These are phyloP conservation scores for Pezicula carpinea DNA, from an alignment of 2,329 filamentous ascomycete genomes.

Conservation along the genomic window DNA sequence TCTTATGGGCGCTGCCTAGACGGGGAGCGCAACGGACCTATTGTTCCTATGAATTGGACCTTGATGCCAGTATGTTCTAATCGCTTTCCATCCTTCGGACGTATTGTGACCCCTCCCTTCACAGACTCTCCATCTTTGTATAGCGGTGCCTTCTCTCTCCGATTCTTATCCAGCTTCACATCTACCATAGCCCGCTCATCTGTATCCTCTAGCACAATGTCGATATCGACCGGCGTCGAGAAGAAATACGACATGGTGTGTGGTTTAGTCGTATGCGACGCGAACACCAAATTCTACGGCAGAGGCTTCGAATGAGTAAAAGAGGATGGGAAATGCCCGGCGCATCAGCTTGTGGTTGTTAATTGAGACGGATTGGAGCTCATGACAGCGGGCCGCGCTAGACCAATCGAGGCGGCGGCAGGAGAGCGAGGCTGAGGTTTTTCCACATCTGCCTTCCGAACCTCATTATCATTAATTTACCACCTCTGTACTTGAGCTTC, in stretches of 20 bases:
- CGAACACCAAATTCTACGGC: background rate
- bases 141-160: slow-evolving; percentile 90
- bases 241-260: slow-evolving; percentile 89
- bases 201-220: slow-evolving; percentile 92
- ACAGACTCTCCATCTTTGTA: slow-evolving; percentile 99
- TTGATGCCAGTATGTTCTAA: slow-evolving; percentile 99
- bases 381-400: slow-evolving; percentile 1
- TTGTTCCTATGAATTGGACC: slow-evolving; percentile 98
- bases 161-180: slow-evolving; percentile 97
- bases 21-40: slow-evolving; percentile 54
- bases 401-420: background rate
- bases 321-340: background rate
- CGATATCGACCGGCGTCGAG: slow-evolving; percentile 96
- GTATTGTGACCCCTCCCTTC: slow-evolving; percentile 89
- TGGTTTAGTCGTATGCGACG: background rate
- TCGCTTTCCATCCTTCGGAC: slow-evolving; percentile 96
- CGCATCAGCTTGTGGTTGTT: background rate
- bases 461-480: too few relatives aligned
- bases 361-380: background rate
- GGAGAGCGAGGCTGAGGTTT: slow-evolving; percentile 1
- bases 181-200: slow-evolving; percentile 95
- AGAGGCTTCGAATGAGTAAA: background rate
- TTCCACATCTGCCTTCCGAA: too few relatives aligned
- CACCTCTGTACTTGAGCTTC: too few relatives aligned
- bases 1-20: background rate